Evolutionary conservation across 2,329 filamentous ascomycete genomes (phyloP), one percentile per base, ranked within the genome.

Genomic region (Penicillium sp.): DNA sequence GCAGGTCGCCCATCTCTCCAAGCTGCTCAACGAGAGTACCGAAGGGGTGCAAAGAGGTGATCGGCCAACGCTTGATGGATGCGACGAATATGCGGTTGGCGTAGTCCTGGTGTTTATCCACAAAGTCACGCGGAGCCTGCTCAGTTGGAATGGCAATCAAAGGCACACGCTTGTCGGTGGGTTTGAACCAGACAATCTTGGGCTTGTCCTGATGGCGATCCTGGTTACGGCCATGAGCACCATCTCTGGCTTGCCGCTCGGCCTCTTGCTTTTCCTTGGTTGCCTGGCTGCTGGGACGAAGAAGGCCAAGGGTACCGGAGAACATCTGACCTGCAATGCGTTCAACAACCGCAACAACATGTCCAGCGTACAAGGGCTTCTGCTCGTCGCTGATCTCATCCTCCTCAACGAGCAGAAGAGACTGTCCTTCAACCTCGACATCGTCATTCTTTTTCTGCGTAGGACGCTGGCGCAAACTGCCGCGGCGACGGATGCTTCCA

Each of bases 181-280:
- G 93, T 79, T 98, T 98, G 78, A 98, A 98, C 93, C 93, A 98
- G 37, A 98, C 93, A 73, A 98, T 98, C 83, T 98, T 98, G 56
- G 93, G 93, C 75, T 96, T 96, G 57, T 98, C 93, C 68, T 95
- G 90, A 56, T 88, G 83, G 46, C 91, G 88, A 57, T 87, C 85
- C 54, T 91, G 88, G 58, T 93, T 85, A 46, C 81, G 81, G 55
- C 87, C 84, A 57, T 81, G 80, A 58, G 78, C 80, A 55, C 91
- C 92, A 68, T 97, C 92, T 60, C 92, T 86, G 61, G 91, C 90
- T 59, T 88, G 87, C 56, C 93, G 85, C 77, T 98, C 93, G 39
- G 93, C 93, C 71, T 98, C 93, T 71, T 98, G 93, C 77, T 97
- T 97, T 77, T 98, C 93, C 77, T 97, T 98, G 49, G 93, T 98